Base-by-base conservation (phyloP, 495 filamentous ascomycete genomes). In the Aspergillus diversus region DNA sequence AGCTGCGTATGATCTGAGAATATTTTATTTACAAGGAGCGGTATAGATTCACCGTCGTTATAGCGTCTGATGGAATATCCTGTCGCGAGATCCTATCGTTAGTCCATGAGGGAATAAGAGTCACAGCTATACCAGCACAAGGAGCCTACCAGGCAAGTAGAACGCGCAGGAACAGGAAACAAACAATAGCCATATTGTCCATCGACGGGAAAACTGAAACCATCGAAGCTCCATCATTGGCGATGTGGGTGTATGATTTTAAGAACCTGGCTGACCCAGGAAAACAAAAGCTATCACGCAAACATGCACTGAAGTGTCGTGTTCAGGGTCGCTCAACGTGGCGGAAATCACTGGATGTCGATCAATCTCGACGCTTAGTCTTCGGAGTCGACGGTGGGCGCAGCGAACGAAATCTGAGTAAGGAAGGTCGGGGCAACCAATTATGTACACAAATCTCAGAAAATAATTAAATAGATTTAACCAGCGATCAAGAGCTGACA, bases 1-100 rank as follows among this genome's bases (percentile, higher is more conserved):
- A 97, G 79, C 73, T 97, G 90, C 0, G 92, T 94, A 65, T 92
- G 87, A 77, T 96, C 93, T 63, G 92, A 96, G 77, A 93, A 96
- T 68, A 96, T 89, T 75, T 97, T 97, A 78, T 97, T 97, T 58
- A 95, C 92, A n/a, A 93, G 86, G 6, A 97, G 83, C 0, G 92
- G 92, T 33, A 97, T 92, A 5, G 88, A 79, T 67, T 97, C 90
- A 72, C 85, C 83, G 61, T 94, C 88, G 55, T 83, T 82, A 73
- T 97, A 97, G 70, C 86, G 91, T 65, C 89, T 91, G 67, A 95
- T 87, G 7, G 88, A 90, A 78, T 87, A 90, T 52, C 89, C 89
- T 90, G 62, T 32, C 9, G 31, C 1, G 50, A 16, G 39, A 63
- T 5, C 34, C 15, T 2, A 50, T n/a, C 9, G 50, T 80, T 39